A percentile compares a stretch with the other conserved stretches of the same genome.
phyloP scores from a whole-genome alignment of 345 rosid genomes.

The Eucalyptus leucophloia region DNA sequence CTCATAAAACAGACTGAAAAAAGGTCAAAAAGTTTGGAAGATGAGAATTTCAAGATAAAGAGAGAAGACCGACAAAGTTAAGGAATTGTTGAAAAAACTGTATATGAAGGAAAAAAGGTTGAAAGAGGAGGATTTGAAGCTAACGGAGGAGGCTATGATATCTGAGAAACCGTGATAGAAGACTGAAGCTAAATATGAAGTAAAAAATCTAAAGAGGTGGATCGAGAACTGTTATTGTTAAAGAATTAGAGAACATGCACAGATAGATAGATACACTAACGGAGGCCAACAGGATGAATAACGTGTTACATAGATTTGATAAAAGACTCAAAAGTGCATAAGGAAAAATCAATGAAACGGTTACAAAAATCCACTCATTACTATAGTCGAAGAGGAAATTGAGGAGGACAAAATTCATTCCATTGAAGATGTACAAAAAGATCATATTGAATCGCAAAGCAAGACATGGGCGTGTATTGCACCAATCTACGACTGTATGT shows the following conservation, averaged over 20 bases:
- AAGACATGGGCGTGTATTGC: neutral
- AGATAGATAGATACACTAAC: neutral
- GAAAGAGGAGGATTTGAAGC: neutral
- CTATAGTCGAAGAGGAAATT: too few relatives aligned
- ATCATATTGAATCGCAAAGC: neutral
- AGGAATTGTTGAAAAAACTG: neutral
- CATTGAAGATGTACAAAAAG: neutral
- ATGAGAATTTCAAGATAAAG: neutral
- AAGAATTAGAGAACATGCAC: neutral
- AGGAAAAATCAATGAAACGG: too few relatives aligned
- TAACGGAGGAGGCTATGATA: neutral
- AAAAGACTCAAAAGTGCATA: too few relatives aligned
- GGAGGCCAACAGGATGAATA: too few relatives aligned
- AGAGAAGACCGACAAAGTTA: neutral
- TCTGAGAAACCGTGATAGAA: neutral
- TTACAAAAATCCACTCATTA: too few relatives aligned
- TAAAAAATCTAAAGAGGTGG: neutral
- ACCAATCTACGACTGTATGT: neutral
- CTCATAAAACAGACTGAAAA: neutral
- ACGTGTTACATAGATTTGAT: too few relatives aligned
- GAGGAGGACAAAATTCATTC: too few relatives aligned
- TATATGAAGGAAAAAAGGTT: neutral
- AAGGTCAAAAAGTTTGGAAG: too few relatives aligned
- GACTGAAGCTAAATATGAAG: neutral
- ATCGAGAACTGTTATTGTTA: neutral